These are phyloP conservation scores for Knufia petricola DNA, from an alignment of 2,329 filamentous ascomycete genomes.

Conservation along the genomic window DNA sequence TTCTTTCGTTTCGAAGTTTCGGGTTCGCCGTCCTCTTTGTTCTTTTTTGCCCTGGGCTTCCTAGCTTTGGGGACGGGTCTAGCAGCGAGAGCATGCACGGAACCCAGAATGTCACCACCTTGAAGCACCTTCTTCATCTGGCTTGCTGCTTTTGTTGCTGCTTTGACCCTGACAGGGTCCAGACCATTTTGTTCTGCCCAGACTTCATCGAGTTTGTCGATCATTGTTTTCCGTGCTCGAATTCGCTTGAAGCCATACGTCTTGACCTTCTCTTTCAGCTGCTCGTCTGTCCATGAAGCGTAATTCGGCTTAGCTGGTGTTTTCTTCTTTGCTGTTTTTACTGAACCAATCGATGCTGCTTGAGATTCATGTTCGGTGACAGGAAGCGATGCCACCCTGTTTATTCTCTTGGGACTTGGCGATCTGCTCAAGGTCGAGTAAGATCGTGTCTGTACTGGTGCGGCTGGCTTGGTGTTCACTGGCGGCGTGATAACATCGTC, in stretches of 20 bases:
- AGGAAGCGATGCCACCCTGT: background rate
- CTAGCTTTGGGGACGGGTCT: constrained; percentile 18
- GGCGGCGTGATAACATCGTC: constrained; percentile 3
- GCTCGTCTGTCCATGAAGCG: constrained; percentile 50
- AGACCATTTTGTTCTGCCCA: constrained; percentile 51
- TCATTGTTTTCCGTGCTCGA: constrained; percentile 59
- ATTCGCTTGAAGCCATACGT: constrained; percentile 64
- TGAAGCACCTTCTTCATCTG: constrained; percentile 6
- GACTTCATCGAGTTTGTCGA: constrained; percentile 59
- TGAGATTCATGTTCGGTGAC: background rate
- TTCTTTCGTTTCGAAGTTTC: constrained; percentile 19
- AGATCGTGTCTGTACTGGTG: background rate
- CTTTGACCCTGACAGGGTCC: background rate
- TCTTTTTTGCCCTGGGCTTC: constrained; percentile 14
- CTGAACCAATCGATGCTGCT: background rate
- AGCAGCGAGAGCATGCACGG: constrained; percentile 19
- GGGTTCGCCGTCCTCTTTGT: constrained; percentile 10
- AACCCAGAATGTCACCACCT: constrained; percentile 21
- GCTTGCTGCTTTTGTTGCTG: constrained; percentile 11
- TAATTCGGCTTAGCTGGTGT: constrained; percentile 45
- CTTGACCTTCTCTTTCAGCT: constrained; percentile 53
- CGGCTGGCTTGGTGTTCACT: background rate
- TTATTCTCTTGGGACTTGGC: background rate
- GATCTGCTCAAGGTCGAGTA: background rate
- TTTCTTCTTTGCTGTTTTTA: background rate